Evolutionary conservation across 2,329 filamentous ascomycete species (phyloP).

Genomic region (Thelonectria olida): DNA sequence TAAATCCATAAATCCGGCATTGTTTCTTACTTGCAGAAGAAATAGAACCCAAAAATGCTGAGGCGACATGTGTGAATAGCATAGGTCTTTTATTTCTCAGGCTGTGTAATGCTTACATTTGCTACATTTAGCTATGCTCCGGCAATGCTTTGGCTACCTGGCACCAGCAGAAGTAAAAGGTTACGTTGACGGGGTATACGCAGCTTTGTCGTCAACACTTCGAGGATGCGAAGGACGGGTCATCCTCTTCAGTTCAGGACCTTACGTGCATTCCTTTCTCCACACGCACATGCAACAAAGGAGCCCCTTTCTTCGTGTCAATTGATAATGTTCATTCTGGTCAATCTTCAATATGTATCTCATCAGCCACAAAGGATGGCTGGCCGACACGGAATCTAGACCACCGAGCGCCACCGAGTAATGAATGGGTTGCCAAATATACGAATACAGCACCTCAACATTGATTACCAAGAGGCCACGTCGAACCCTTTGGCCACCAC

Average conservation of each 20-base stretch:
- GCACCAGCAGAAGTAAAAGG: no score
- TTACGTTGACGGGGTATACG: not conserved
- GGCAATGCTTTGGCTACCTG: not conserved
- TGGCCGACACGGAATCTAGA: constrained; percentile 5
- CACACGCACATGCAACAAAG: not conserved
- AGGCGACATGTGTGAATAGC: no score
- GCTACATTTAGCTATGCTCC: no score
- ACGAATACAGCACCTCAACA: not conserved
- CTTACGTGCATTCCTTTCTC: not conserved
- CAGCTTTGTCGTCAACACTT: not conserved
- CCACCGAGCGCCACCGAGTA: not conserved
- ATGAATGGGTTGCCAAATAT: no score
- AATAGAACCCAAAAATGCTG: no score
- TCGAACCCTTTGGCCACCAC: constrained; percentile 8
- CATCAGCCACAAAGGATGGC: not conserved
- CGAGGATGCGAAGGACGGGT: not conserved
- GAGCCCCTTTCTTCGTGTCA: not conserved
- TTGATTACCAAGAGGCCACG: constrained; percentile 25
- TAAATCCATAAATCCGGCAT: constrained; percentile 24
- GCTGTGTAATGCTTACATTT: not conserved
- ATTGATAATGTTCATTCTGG: no score
- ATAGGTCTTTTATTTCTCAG: not conserved
- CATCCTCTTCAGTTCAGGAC: not conserved
- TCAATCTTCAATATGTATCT: not conserved
- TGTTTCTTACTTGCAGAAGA: no score